Base-by-base conservation (phyloP, 2,329 filamentous ascomycete species). In the Fusarium sp. region DNA sequence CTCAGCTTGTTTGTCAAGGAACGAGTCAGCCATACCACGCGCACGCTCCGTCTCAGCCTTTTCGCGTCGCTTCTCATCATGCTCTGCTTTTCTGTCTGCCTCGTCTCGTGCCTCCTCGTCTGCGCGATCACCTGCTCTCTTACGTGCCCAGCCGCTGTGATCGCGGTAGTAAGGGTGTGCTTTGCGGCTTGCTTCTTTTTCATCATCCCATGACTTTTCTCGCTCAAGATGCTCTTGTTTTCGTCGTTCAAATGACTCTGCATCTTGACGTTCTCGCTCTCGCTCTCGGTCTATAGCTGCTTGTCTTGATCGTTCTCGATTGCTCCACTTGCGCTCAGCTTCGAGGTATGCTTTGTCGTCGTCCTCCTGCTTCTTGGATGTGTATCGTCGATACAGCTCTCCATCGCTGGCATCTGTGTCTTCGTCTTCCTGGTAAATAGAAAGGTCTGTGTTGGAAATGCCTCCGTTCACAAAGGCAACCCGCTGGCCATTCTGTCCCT, bases 291-390 rank as follows among this genome's bases (percentile, higher is more conserved):
- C 91, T 21, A 97, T 82, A 0, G 96, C 95, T 6, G 93, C 92
- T 15, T 92, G 91, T 39, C 93, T 88, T 62, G 91, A 91, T 53
- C 91, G 88, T 77, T 99, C 96, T 42, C 94, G 89, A 76, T 96
- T 97, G 25, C 93, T 84, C 95, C 95, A 98, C 65, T 93, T 90
- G 29, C 93, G 89, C 76, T 97, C 93, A 41, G 94, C 91, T 71
- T 97, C 94, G 0, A 91, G 83, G 75, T 93, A 97, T 45, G 88
- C 83, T 75, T 94, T 93, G 46, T 97, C 92, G 0, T 89, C 85
- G 21, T 97, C 94, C 0, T 89, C 84, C 35, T 91, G 85, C 69
- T 90, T 88, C 78, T 93, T 94, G 23, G 87, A 86, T 66, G 88
- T 80, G 18, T 91, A 88, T 45, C 94, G 86, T 27, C 85, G 85